Conservation (phyloP, 2,329 filamentous ascomycete genomes). For the Alternaria gaisen region DNA sequence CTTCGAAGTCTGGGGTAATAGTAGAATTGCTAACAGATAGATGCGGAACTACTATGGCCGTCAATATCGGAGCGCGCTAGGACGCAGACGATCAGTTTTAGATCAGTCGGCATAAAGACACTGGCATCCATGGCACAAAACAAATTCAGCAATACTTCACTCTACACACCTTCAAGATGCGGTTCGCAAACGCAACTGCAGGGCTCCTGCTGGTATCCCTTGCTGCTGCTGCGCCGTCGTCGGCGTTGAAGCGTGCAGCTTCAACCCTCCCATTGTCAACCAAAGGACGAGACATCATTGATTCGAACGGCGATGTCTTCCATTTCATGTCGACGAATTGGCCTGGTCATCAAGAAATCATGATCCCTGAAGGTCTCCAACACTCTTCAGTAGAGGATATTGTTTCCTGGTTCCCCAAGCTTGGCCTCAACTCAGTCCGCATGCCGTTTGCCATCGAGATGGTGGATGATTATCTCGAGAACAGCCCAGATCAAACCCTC, state of each 20-base stretch:
- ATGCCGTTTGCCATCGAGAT: constrained; percentile 71
- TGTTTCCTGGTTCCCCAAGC: constrained; percentile 64
- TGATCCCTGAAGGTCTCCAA: constrained; percentile 71
- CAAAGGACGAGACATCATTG: constrained; percentile 45
- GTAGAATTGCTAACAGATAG: not conserved
- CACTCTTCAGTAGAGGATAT: constrained; percentile 66
- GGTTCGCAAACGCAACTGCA: not conserved
- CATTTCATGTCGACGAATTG: constrained; percentile 67
- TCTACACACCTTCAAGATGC: not conserved
- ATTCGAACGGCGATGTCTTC: constrained; percentile 48
- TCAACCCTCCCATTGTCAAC: constrained; percentile 41
- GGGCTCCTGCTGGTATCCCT: constrained; percentile 25
- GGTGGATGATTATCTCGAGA: constrained; percentile 59
- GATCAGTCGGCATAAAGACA: not conserved
- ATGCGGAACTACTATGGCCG: not conserved
- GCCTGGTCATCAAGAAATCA: constrained; percentile 69
- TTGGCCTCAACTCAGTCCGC: constrained; percentile 71
- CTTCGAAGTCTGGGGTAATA: not conserved
- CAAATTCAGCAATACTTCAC: not conserved
- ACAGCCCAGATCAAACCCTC: constrained; percentile 43
- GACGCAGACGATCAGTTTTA: not conserved
- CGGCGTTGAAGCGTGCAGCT: constrained; percentile 25
- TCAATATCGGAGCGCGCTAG: not conserved
- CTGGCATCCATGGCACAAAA: too few relatives aligned
- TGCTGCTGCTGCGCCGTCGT: constrained; percentile 25